Evolutionary conservation across 2,329 filamentous ascomycete species (phyloP).

Genomic region (Akanthomyces uredinophilus): DNA sequence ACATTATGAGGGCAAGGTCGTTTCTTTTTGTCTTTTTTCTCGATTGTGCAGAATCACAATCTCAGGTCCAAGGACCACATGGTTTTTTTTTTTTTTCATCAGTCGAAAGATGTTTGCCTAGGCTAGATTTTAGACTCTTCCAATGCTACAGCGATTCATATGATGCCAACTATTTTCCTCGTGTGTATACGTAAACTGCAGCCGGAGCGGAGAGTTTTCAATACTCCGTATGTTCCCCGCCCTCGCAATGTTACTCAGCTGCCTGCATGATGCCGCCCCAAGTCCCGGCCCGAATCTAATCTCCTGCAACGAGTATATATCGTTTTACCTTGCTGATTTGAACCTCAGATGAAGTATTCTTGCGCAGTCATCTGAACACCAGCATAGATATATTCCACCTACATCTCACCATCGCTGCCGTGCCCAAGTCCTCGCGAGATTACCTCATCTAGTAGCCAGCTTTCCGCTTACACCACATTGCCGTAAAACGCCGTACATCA

Average conservation of each 20-base stretch:
- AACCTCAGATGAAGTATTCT: too few relatives aligned
- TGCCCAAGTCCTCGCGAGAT: too few relatives aligned
- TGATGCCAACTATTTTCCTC: neutral
- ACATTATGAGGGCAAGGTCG: neutral
- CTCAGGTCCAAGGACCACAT: neutral
- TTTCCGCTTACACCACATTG: neutral
- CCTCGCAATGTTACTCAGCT: neutral
- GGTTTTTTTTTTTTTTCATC: neutral
- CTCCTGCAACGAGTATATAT: too few relatives aligned
- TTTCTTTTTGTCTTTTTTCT: neutral
- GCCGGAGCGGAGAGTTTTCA: too few relatives aligned
- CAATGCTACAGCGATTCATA: neutral
- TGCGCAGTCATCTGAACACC: too few relatives aligned
- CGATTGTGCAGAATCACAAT: neutral
- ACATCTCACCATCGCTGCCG: neutral
- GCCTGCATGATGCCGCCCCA: neutral
- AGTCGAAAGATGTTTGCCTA: neutral
- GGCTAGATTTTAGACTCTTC: slow-evolving; percentile 9
- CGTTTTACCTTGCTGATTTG: too few relatives aligned
- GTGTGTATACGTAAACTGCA: neutral
- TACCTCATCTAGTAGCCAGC: too few relatives aligned
- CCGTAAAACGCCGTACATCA: neutral
- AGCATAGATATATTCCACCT: too few relatives aligned
- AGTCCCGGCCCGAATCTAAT: too few relatives aligned
- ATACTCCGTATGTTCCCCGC: neutral